phyloP scores from a whole-genome alignment of 202 grass and related monocot species.

The Digitaria exilis region DNA sequence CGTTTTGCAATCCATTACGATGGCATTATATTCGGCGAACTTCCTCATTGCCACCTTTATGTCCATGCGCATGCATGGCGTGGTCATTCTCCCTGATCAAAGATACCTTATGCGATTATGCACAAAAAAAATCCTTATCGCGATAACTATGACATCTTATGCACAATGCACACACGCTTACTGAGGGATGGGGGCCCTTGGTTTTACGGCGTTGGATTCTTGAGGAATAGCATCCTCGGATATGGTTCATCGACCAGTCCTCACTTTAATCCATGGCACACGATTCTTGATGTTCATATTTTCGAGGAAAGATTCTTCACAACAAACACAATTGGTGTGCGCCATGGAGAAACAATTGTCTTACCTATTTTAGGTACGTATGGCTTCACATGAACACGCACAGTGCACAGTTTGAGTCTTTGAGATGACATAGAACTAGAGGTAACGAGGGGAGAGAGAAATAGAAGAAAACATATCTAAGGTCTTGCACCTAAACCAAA shows the following conservation, averaged over 20 bases:
- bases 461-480: too few species aligned
- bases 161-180: not conserved
- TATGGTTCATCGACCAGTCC: constrained; percentile 39
- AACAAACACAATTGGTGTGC: too few species aligned
- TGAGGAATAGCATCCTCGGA: constrained; percentile 42
- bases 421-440: too few species aligned
- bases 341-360: too few species aligned
- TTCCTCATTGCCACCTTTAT: not conserved
- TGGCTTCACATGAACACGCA: too few species aligned
- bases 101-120: constrained; percentile 34
- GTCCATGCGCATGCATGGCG: not conserved
- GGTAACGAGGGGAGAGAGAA: too few species aligned
- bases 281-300: constrained; percentile 46
- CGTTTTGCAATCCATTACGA: not conserved
- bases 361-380: too few species aligned
- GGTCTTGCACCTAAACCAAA: too few species aligned
- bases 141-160: constrained; percentile 29
- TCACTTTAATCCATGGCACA: constrained; percentile 28
- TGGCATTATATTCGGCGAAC: not conserved
- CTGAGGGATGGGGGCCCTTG: not conserved
- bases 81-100: constrained; percentile 21
- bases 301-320: constrained; percentile 22
- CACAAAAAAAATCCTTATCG: constrained; percentile 38
- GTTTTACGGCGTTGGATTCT: constrained; percentile 33
- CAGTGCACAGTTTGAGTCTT: too few species aligned